Evolutionary conservation across 1,139 yeast genomes (phyloP), one percentile per base, ranked within the genome.

Genomic region (Yamadazyma sp.): DNA sequence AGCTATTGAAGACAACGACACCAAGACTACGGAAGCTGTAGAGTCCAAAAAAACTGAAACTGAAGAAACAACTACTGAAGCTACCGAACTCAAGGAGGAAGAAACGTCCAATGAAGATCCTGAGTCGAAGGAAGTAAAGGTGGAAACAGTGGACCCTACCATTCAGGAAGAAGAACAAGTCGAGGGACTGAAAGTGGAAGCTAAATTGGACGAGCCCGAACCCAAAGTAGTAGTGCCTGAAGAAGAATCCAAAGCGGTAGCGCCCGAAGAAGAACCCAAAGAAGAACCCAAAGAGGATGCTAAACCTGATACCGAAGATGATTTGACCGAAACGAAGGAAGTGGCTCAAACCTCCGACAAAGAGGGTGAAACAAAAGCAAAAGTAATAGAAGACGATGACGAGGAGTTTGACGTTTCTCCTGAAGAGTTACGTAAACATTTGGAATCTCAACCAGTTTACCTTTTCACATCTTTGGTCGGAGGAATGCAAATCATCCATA

Each of bases 401-500:
- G 67, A 61, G 3, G 67, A 62, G 34, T 58, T 66, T 24, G 69
- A 68, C 36, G 54, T 71, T 4, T 66, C 75, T 2, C 73, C 76
- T 5, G 76, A 68, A 48, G 78, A 73, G 42, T 54, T 72, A 36
- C 68, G 73, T 39, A 66, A 67, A 50, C 74, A 73, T 47, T 60
- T 72, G 40, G 71, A 70, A 45, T 54, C 73, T 9, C 71, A 77
- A 51, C 88, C 92, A 4, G 80, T 87, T 23, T 87, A 81, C 58
- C 61, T 91, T 24, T 89, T 74, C 66, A 87, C 97, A 0, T 91
- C 98, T 0, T 70, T 89, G 40, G 95, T 96, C 0, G 95, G 96
- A 24, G 95, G 95, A 1, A 84, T 83, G 73, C 91, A 86, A 57
- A 77, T 89, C 58, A 79, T 83, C 53, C 77, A 84, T n/a, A 73